These are phyloP conservation scores for Clonostachys sp. DNA, from an alignment of 2,329 filamentous ascomycete genomes.

Conservation along the genomic window DNA sequence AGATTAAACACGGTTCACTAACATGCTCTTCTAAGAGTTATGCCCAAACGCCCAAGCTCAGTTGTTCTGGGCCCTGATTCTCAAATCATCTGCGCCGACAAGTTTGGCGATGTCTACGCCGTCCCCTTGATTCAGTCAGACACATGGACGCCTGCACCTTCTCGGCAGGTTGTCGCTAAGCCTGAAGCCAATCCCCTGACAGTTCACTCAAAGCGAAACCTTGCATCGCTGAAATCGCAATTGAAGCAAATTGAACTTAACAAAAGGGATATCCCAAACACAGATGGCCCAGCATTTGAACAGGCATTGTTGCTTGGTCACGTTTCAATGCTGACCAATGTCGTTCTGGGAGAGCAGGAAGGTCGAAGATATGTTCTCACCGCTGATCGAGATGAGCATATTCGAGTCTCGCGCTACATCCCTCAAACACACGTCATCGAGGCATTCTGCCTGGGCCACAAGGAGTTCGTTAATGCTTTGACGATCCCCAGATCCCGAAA, in stretches of 20 bases:
- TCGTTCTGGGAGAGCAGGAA: constrained; percentile 47
- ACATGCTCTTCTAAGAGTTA: constrained; percentile 45
- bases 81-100: constrained; percentile 81
- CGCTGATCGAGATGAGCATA: constrained; percentile 63
- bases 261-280: constrained; percentile 7
- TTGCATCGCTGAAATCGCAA: constrained; percentile 55
- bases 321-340: constrained; percentile 87
- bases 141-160: constrained; percentile 3
- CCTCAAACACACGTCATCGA: constrained; percentile 88
- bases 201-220: constrained; percentile 62
- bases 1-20: not conserved
- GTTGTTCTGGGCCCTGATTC: constrained; percentile 65
- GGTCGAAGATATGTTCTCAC: constrained; percentile 47
- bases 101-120: constrained; percentile 94
- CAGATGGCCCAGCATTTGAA: constrained; percentile 53
- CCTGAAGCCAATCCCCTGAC: constrained; percentile 54
- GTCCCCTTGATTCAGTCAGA: constrained; percentile 59
- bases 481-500: constrained; percentile 54
- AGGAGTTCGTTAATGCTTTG: constrained; percentile 75
- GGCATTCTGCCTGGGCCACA: constrained; percentile 83
- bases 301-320: constrained; percentile 81
- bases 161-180: constrained; percentile 14
- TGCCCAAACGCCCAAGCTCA: constrained; percentile 86
- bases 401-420: constrained; percentile 76
- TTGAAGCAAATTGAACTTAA: constrained; percentile 25